Base-by-base conservation (phyloP, 495 filamentous ascomycete species). In the Talaromyces wortmannii region DNA sequence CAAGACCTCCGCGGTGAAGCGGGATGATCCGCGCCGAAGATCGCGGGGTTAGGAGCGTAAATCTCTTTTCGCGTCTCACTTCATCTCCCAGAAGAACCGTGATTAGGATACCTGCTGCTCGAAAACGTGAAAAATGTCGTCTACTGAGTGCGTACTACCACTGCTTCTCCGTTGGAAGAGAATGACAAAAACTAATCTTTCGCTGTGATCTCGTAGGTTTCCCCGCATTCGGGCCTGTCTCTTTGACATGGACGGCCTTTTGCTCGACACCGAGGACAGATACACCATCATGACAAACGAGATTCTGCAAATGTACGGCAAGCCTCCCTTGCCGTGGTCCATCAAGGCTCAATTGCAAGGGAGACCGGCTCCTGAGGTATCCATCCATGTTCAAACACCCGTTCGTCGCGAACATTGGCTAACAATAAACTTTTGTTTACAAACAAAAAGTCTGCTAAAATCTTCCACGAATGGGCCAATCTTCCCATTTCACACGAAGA, bases 161-260 rank as follows among this genome's bases (percentile, higher is more conserved):
- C 29, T 30, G 10, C 40, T 6, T 42, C 42, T 11, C 15, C 12
- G 6, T 23, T 23, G 1, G 23, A 23, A 46, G 30, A 8, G 13
- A 2, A 7, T 53, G 31, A 40, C 30, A 29, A 12, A 15, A 31
- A 6, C 43, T 45, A 46, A 45, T 40, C 23, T 40, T 15, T 6
- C 10, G 43, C 2, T 12, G 13, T 31, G 13, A 46, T 15, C 10
- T 16, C 6, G 32, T 56, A 88, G 85, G 58, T 79, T 85, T 23
- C 90, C 90, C 23, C 85, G 86, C 47, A 81, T 97, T 55, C 83
- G 90, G 55, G 94, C 94, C 56, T 96, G 91, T 72, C 85, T 99
- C 55, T 99, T 99, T 66, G 94, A 98, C 78, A 96, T 98, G 91
- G 94, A 98, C 66, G 94, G 94, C 45, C 85, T 98, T 30, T 80